Conservation (phyloP, 106 monocot genomes). For the Platanthera zijinensis region DNA sequence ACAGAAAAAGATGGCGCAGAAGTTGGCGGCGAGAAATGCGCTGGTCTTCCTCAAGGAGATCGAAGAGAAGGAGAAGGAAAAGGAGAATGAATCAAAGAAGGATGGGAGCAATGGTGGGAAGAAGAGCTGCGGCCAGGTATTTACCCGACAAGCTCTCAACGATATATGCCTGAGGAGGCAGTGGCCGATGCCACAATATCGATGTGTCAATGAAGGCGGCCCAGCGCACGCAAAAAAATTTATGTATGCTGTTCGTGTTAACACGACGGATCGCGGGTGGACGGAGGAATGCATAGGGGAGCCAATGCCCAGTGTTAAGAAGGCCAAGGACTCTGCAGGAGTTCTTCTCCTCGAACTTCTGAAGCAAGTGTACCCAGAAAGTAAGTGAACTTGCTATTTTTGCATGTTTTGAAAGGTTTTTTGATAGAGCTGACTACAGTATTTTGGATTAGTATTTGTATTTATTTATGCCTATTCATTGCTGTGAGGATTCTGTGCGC, state of each 20-base stretch:
- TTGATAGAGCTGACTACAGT: too few species aligned
- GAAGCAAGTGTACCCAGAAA: slow-evolving; percentile 43
- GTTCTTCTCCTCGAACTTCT: slow-evolving; percentile 81
- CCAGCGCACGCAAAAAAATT: slow-evolving; percentile 94
- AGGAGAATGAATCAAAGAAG: slow-evolving; percentile 22
- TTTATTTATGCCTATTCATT: too few species aligned
- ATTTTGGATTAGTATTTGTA: too few species aligned
- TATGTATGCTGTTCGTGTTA: slow-evolving; percentile 84
- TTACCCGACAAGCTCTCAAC: slow-evolving; percentile 88
- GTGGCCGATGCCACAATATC: slow-evolving; percentile 97
- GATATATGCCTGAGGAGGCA: slow-evolving; percentile 85
- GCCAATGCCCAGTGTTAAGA: slow-evolving; percentile 99
- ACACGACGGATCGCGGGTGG: slow-evolving; percentile 80
- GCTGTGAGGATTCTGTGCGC: too few species aligned
- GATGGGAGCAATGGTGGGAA: slow-evolving; percentile 35
- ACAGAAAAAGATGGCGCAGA: slow-evolving; percentile 99
- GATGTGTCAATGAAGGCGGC: slow-evolving; percentile 86
- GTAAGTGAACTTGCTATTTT: not conserved
- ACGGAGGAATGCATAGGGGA: slow-evolving; percentile 92
- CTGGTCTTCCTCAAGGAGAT: slow-evolving; percentile 74
- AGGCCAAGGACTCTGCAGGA: slow-evolving; percentile 96
- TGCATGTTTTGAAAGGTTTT: not conserved
- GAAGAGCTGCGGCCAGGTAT: slow-evolving; percentile 37
- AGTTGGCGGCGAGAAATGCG: slow-evolving; percentile 88
- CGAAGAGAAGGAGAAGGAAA: slow-evolving; percentile 35